Conservation (phyloP, 2,329 filamentous ascomycete genomes). For the Incumbomyces delicatus region DNA sequence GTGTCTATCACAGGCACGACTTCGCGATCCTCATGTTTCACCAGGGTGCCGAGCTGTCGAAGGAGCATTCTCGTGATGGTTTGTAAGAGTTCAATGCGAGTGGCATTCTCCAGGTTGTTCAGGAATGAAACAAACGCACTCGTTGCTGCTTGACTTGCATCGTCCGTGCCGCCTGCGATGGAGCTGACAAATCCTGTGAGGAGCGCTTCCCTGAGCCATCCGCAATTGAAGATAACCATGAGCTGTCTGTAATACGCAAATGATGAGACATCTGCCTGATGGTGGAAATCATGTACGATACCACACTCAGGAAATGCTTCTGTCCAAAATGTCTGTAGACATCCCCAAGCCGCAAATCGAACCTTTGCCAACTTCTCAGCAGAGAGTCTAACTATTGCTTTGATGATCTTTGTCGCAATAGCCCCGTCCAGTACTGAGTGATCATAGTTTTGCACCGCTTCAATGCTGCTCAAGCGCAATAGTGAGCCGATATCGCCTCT, state of each 20-base stretch:
- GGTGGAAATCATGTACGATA: conserved; percentile 24
- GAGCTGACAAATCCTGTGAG: conserved; percentile 37
- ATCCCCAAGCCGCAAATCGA: conserved; percentile 45
- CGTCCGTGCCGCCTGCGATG: conserved; percentile 35
- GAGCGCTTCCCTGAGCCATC: conserved; percentile 30
- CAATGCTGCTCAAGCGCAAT: conserved; percentile 69
- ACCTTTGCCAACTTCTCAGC: conserved; percentile 88
- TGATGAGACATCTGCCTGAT: conserved; percentile 37
- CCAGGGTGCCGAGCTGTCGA: conserved; percentile 41
- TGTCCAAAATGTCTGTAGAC: conserved; percentile 33
- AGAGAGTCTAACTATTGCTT: conserved; percentile 56
- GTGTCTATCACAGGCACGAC: conserved; percentile 68
- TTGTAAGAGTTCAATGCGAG: conserved; percentile 7
- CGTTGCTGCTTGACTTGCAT: conserved; percentile 33
- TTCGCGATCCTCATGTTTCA: conserved; percentile 56
- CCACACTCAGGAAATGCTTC: conserved; percentile 30
- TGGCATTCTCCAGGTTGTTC: conserved; percentile 5
- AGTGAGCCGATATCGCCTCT: conserved; percentile 84
- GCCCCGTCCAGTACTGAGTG: conserved; percentile 3
- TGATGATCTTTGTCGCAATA: conserved; percentile 11
- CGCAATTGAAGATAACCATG: conserved; percentile 26
- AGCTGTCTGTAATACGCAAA: conserved; percentile 35
- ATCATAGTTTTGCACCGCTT: conserved; percentile 43
- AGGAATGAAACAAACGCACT: conserved; percentile 30
- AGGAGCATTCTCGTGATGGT: conserved; percentile 44